Evolutionary conservation across 495 filamentous ascomycete genomes (phyloP).

Genomic region (Xylaria castorea): DNA sequence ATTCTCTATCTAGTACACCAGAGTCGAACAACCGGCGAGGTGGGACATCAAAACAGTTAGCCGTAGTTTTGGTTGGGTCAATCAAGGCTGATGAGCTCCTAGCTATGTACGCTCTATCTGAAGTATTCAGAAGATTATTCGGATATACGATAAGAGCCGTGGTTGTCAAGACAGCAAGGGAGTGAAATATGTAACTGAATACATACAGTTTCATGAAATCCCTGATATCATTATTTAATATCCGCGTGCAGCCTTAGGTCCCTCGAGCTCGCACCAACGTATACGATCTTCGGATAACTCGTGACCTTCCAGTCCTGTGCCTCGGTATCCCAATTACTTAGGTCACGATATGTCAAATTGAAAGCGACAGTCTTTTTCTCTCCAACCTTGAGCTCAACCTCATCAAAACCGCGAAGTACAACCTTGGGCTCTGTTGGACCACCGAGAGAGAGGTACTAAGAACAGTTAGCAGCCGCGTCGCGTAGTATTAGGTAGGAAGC

Average conservation of each 20-base stretch:
- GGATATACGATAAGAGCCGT: background rate
- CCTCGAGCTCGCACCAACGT: constrained; percentile 49
- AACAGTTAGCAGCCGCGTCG: constrained; percentile 51
- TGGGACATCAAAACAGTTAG: background rate
- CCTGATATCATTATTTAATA: background rate
- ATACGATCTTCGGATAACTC: constrained; percentile 44
- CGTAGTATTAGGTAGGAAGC: background rate
- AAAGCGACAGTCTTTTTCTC: constrained; percentile 68
- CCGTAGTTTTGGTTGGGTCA: too few species aligned
- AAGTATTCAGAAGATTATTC: background rate
- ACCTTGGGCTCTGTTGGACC: constrained; percentile 68
- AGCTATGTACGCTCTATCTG: background rate
- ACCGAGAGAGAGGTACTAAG: constrained; percentile 66
- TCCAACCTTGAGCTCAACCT: constrained; percentile 65
- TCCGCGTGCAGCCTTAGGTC: constrained; percentile 36
- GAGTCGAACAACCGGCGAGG: background rate
- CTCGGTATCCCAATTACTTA: constrained; percentile 77
- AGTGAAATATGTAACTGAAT: background rate
- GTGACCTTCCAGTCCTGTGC: constrained; percentile 77
- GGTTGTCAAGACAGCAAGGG: background rate
- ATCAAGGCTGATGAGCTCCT: background rate
- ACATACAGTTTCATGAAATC: background rate
- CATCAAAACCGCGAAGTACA: constrained; percentile 82
- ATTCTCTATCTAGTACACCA: background rate
- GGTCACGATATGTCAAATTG: constrained; percentile 75